phyloP scores from a whole-genome alignment of 371 early-diverging fungal species.

The Amoeboaphelidium occidentale region DNA sequence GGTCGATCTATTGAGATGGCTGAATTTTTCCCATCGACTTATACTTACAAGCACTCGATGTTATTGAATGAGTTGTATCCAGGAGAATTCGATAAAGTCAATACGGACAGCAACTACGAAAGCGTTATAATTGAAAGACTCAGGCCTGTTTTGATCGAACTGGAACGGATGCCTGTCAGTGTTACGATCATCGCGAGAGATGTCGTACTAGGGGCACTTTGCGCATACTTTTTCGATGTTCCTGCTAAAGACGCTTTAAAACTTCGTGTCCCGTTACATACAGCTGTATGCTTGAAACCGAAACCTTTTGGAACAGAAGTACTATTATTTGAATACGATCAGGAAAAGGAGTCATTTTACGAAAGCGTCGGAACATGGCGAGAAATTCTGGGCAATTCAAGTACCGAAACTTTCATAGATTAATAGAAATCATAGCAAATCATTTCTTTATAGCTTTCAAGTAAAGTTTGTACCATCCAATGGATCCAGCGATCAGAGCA shows the following conservation, averaged over 20 bases:
- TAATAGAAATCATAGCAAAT: no score
- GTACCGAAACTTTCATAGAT: no score
- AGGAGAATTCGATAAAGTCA: neutral
- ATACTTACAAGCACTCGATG: neutral
- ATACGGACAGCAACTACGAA: neutral
- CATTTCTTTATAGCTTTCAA: no score
- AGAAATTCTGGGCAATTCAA: no score
- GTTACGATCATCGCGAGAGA: slow-evolving; percentile 44
- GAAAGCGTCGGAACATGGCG: no score
- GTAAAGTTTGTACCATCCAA: neutral
- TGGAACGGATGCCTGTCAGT: slow-evolving; percentile 48
- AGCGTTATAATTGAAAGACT: slow-evolving; percentile 22
- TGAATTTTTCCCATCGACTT: neutral
- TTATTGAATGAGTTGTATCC: neutral
- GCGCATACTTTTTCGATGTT: slow-evolving; percentile 46
- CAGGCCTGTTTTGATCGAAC: slow-evolving; percentile 52
- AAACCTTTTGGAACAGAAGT: slow-evolving; percentile 58
- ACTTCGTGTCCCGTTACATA: slow-evolving; percentile 28
- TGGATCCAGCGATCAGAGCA: neutral
- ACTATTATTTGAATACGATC: no score
- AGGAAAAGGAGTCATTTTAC: no score
- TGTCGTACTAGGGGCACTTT: slow-evolving; percentile 37
- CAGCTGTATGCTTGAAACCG: slow-evolving; percentile 30
- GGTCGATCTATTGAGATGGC: neutral
- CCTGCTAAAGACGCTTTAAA: slow-evolving; percentile 36